phyloP scores from a whole-genome alignment of 2,329 filamentous ascomycete genomes.

The Achaetomium macrosporum region DNA sequence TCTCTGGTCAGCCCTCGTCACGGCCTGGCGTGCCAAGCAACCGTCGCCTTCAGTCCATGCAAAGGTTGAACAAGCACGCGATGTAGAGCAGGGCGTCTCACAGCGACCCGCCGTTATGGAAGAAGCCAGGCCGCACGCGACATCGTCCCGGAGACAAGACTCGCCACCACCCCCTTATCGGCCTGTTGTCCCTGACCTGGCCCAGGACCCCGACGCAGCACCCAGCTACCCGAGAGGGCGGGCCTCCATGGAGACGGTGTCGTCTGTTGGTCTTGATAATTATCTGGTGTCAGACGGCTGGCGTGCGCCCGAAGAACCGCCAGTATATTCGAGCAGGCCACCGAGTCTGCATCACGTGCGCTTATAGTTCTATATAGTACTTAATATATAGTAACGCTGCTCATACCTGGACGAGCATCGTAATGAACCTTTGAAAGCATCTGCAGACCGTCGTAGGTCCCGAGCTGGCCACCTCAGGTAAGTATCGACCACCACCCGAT shows the following conservation, averaged over 20 bases:
- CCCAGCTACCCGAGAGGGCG: conserved; percentile 1
- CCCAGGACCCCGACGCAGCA: neutral
- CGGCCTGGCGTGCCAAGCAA: conserved; percentile 8
- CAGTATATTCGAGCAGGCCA: conserved; percentile 22
- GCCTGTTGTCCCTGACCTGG: neutral
- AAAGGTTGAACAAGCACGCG: neutral
- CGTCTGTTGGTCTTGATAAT: conserved; percentile 18
- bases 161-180: conserved; percentile 14
- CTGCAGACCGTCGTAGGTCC: no score
- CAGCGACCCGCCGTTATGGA: neutral
- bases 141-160: neutral
- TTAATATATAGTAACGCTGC: no score
- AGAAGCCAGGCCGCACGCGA: neutral
- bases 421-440: no score
- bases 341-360: conserved; percentile 20
- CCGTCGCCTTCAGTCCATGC: neutral
- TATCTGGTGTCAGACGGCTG: conserved; percentile 26
- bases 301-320: conserved; percentile 16
- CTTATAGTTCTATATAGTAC: neutral
- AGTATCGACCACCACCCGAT: no score
- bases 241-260: conserved; percentile 21
- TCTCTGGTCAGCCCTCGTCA: conserved; percentile 1
- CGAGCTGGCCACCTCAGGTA: neutral
- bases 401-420: no score
- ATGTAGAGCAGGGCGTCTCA: conserved; percentile 9